Evolutionary conservation across 1,139 yeast species (phyloP).

Genomic region (Blastobotrys malaysiensis): DNA sequence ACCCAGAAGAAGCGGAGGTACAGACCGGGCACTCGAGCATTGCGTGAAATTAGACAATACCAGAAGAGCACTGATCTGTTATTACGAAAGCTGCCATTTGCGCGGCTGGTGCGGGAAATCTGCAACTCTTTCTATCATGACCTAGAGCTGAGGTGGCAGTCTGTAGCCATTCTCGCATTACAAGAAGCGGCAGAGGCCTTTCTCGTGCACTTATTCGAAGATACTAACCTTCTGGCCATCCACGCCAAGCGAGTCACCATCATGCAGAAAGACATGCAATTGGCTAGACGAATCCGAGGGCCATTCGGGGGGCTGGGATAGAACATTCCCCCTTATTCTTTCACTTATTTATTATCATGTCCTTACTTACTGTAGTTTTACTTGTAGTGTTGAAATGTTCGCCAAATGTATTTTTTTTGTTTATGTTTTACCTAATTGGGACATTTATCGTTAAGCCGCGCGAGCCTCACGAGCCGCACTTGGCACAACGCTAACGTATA

Average conservation of each 20-base stretch:
- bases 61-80: slow-evolving; percentile 76
- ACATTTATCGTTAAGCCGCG: background rate
- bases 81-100: slow-evolving; percentile 84
- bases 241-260: slow-evolving; percentile 94
- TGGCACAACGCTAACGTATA: too few relatives aligned
- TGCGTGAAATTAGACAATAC: slow-evolving; percentile 71
- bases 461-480: too few relatives aligned
- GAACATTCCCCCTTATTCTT: background rate
- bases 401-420: background rate
- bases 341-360: background rate
- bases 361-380: background rate
- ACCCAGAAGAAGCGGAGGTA: slow-evolving; percentile 44
- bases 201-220: slow-evolving; percentile 78
- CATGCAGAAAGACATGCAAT: slow-evolving; percentile 87
- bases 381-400: background rate
- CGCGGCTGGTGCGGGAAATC: slow-evolving; percentile 75
- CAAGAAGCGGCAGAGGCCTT: slow-evolving; percentile 95
- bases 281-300: slow-evolving; percentile 90
- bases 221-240: slow-evolving; percentile 82
- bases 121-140: slow-evolving; percentile 57
- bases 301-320: slow-evolving; percentile 20
- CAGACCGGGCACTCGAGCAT: slow-evolving; percentile 69
- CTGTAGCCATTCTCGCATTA: slow-evolving; percentile 77
- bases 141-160: slow-evolving; percentile 74
- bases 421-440: background rate